Evolutionary conservation across 2,329 filamentous ascomycete species (phyloP).

Genomic region (Alternaria panax): DNA sequence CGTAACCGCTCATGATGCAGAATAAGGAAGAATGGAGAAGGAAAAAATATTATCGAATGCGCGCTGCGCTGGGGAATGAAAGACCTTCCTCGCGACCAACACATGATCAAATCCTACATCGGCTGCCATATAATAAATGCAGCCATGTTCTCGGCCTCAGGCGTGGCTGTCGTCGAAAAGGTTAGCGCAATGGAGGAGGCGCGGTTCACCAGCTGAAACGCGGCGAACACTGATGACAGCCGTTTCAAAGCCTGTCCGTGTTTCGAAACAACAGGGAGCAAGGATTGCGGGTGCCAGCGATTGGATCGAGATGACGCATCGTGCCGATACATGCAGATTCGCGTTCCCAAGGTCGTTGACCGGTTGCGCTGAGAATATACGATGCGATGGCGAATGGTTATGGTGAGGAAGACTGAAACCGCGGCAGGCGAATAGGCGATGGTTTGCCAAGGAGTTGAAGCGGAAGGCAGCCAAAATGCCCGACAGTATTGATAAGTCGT

Average conservation of each 20-base stretch:
- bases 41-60: neutral
- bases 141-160: constrained; percentile 4
- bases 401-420: constrained; percentile 19
- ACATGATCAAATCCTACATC: neutral
- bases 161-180: neutral
- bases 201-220: constrained; percentile 40
- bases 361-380: constrained; percentile 5
- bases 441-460: constrained; percentile 13
- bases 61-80: neutral
- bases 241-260: constrained; percentile 24
- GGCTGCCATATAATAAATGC: constrained; percentile 5
- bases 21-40: neutral
- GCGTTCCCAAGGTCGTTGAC: constrained; percentile 10
- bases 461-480: neutral
- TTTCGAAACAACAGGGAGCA: constrained; percentile 28
- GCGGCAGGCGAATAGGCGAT: constrained; percentile 4
- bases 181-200: constrained; percentile 19
- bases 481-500: neutral
- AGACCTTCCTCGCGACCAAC: neutral
- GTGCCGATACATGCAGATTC: constrained; percentile 4
- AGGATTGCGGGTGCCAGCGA: constrained; percentile 15
- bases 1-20: constrained; percentile 18
- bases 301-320: neutral
- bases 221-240: constrained; percentile 10
- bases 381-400: constrained; percentile 11